A percentile compares a stretch with the other conserved stretches of the same genome.
These are phyloP conservation scores for Letharia columbiana DNA, from an alignment of 495 filamentous ascomycete species.

Conservation along the genomic window DNA sequence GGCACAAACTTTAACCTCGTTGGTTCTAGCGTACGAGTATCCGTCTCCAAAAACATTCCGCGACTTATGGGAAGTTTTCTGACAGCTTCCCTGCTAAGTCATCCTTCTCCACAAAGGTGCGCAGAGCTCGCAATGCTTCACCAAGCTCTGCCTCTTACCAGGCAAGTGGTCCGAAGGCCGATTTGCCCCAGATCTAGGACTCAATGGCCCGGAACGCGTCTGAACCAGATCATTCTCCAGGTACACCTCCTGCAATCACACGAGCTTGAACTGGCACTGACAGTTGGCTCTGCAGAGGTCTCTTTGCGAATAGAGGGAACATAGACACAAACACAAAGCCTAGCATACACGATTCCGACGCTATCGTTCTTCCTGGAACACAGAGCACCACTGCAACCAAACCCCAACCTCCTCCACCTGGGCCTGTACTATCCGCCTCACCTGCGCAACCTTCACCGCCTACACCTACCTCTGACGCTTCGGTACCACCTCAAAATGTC, in stretches of 20 bases:
- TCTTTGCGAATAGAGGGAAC: constrained; percentile 51
- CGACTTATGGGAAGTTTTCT: constrained; percentile 2
- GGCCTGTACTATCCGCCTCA: constrained; percentile 31
- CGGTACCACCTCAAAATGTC: constrained; percentile 52
- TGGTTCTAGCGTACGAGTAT: constrained; percentile 9
- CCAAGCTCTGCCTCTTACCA: constrained; percentile 52
- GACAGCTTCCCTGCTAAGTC: constrained; percentile 3
- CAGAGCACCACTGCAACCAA: constrained; percentile 44
- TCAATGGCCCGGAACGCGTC: constrained; percentile 48
- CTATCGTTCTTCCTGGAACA: constrained; percentile 49
- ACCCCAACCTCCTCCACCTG: constrained; percentile 40
- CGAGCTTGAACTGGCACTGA: constrained; percentile 15
- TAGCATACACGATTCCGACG: constrained; percentile 40
- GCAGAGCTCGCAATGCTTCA: constrained; percentile 56
- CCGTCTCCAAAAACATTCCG: not conserved
- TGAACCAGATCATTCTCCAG: constrained; percentile 12
- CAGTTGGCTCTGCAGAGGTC: constrained; percentile 18
- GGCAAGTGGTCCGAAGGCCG: constrained; percentile 44
- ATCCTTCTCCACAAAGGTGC: not conserved
- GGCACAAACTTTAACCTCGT: not conserved
- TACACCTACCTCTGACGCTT: constrained; percentile 41
- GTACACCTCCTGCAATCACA: constrained; percentile 7
- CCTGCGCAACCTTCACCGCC: constrained; percentile 27
- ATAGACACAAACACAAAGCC: constrained; percentile 30
- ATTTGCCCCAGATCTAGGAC: constrained; percentile 37